Evolutionary conservation across 305 asterid genomes (phyloP).

Genomic region (Rubia occidens): DNA sequence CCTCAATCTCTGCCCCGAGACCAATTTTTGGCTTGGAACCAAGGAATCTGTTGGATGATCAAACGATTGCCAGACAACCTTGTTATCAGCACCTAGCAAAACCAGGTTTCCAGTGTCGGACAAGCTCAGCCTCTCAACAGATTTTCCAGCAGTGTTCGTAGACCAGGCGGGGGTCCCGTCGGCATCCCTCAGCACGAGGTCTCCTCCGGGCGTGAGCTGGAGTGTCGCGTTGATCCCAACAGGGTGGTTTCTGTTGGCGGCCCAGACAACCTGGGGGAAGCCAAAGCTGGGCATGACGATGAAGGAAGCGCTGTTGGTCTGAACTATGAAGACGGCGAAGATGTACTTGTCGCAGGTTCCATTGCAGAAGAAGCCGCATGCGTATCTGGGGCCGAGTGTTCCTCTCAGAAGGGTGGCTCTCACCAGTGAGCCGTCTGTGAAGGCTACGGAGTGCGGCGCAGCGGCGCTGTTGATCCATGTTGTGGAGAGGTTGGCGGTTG

Average conservation of each 20-base stretch:
- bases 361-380: conserved; percentile 44
- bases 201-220: conserved; percentile 29
- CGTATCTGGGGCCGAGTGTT: conserved; percentile 33
- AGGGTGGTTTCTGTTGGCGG: conserved; percentile 37
- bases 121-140: conserved; percentile 32
- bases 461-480: conserved; percentile 34
- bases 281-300: conserved; percentile 13
- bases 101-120: conserved; percentile 37
- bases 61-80: conserved; percentile 21
- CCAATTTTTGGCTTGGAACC: conserved; percentile 33
- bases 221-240: conserved; percentile 33
- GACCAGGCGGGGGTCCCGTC: conserved; percentile 42
- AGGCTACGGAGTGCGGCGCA: conserved; percentile 29
- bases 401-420: conserved; percentile 37
- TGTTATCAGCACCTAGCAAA: conserved; percentile 20
- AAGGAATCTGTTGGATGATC: conserved; percentile 23
- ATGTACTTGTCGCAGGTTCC: conserved; percentile 29
- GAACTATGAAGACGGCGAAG: conserved; percentile 37
- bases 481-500: conserved; percentile 34
- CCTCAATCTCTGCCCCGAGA: conserved; percentile 25
- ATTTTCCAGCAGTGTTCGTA: conserved; percentile 30
- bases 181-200: conserved; percentile 30
- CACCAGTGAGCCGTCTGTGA: conserved; percentile 28
- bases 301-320: conserved; percentile 25
- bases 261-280: conserved; percentile 46